Evolutionary conservation across 768 basidiomycete species (phyloP).

Genomic region (Gyrodon lividus): DNA sequence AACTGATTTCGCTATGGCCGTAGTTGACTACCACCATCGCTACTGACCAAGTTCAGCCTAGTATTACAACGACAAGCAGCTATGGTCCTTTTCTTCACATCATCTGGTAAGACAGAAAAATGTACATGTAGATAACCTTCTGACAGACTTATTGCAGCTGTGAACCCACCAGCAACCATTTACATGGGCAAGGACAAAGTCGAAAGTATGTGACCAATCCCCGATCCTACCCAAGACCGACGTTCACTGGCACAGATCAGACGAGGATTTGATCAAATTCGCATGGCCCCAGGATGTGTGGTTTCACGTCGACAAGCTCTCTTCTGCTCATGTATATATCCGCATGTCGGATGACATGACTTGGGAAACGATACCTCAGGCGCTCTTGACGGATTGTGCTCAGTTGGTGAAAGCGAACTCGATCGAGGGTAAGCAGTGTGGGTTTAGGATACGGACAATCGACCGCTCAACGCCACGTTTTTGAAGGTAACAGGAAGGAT

Average conservation of each 20-base stretch:
- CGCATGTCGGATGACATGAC: conserved; percentile 77
- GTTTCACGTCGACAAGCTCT: conserved; percentile 99
- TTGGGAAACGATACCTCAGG: conserved; percentile 87
- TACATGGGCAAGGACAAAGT: conserved; percentile 99
- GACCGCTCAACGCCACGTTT: background rate
- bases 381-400: conserved; percentile 79
- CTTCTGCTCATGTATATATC: conserved; percentile 96
- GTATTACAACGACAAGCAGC: conserved; percentile 7
- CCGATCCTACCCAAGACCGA: background rate
- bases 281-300: conserved; percentile 86
- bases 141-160: conserved; percentile 36
- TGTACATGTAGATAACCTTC: background rate
- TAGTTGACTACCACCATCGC: background rate
- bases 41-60: background rate
- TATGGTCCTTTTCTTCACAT: conserved; percentile 69
- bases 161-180: conserved; percentile 63
- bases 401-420: conserved; percentile 98
- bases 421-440: conserved; percentile 64
- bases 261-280: conserved; percentile 94
- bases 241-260: conserved; percentile 43
- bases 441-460: background rate
- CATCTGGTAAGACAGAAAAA: conserved; percentile 36
- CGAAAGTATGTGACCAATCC: conserved; percentile 61
- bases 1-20: background rate
- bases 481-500: conserved; percentile 90